phyloP scores from a whole-genome alignment of 352 stramenopile species.

The Phytophthora sojae region DNA sequence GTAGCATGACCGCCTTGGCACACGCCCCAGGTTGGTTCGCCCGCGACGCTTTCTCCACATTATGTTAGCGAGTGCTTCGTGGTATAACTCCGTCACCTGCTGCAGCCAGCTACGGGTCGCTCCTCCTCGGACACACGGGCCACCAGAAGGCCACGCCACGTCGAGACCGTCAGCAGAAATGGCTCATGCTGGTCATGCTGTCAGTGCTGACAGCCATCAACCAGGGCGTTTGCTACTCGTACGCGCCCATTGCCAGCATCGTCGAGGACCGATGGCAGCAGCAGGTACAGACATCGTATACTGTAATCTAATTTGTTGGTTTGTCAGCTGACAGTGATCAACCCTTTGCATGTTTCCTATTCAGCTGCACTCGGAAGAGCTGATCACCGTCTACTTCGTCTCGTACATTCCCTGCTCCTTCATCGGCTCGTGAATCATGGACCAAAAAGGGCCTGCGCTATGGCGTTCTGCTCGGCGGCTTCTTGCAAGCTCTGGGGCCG shows the following conservation, averaged over 20 bases:
- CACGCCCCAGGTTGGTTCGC: neutral
- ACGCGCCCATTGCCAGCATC: conserved; percentile 76
- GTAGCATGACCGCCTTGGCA: neutral
- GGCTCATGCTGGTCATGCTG: conserved; percentile 69
- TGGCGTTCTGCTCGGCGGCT: conserved; percentile 63
- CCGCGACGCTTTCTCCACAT: neutral
- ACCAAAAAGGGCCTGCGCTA: conserved; percentile 73
- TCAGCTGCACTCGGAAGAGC: conserved; percentile 71
- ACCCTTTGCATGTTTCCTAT: neutral
- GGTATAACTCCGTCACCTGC: neutral
- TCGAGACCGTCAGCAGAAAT: conserved; percentile 18
- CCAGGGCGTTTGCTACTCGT: conserved; percentile 82
- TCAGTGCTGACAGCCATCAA: conserved; percentile 72
- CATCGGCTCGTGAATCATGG: conserved; percentile 82
- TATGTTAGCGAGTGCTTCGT: neutral
- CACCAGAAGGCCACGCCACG: neutral
- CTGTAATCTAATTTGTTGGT: no score
- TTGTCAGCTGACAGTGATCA: no score
- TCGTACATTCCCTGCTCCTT: conserved; percentile 87
- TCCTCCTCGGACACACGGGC: neutral
- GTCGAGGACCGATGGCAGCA: conserved; percentile 66
- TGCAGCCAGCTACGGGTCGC: neutral
- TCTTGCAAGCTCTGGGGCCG: conserved; percentile 63
- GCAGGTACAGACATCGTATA: conserved; percentile 23
- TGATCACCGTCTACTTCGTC: conserved; percentile 85